These are phyloP conservation scores for Scleroderma bovista DNA, from an alignment of 768 basidiomycete species.

Conservation along the genomic window DNA sequence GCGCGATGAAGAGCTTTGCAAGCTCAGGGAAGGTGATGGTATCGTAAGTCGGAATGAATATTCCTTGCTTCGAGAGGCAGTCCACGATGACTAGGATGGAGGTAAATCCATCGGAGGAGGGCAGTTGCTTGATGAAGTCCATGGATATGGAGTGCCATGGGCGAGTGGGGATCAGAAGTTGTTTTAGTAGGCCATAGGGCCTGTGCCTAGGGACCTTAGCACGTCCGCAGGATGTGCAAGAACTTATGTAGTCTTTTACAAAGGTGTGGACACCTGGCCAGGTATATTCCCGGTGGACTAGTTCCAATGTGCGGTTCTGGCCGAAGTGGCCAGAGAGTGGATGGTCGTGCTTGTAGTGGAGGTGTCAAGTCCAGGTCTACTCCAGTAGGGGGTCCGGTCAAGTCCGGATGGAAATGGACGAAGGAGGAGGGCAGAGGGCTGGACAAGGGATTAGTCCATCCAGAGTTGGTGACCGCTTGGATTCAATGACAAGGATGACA, in stretches of 20 bases:
- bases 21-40: constrained; percentile 8
- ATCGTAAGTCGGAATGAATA: constrained; percentile 8
- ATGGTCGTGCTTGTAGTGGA: constrained; percentile 22
- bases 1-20: constrained; percentile 3
- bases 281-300: not conserved
- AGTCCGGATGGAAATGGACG: too few relatives aligned
- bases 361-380: too few relatives aligned
- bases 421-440: too few relatives aligned
- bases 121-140: constrained; percentile 32
- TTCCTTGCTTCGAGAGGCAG: not conserved
- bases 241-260: constrained; percentile 11
- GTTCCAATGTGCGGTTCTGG: not conserved
- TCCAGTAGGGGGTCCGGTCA: too few relatives aligned
- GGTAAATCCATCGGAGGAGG: constrained; percentile 27
- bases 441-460: too few relatives aligned
- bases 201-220: constrained; percentile 29
- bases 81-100: constrained; percentile 10
- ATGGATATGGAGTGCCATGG: constrained; percentile 24
- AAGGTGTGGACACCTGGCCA: not conserved
- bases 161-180: constrained; percentile 15
- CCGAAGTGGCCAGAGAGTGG: not conserved
- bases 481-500: too few relatives aligned
- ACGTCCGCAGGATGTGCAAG: constrained; percentile 31
- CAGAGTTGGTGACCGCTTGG: too few relatives aligned
- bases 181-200: constrained; percentile 30